Evolutionary conservation across 768 basidiomycete species (phyloP).

Genomic region (Boletus pseudo-olivaceus): DNA sequence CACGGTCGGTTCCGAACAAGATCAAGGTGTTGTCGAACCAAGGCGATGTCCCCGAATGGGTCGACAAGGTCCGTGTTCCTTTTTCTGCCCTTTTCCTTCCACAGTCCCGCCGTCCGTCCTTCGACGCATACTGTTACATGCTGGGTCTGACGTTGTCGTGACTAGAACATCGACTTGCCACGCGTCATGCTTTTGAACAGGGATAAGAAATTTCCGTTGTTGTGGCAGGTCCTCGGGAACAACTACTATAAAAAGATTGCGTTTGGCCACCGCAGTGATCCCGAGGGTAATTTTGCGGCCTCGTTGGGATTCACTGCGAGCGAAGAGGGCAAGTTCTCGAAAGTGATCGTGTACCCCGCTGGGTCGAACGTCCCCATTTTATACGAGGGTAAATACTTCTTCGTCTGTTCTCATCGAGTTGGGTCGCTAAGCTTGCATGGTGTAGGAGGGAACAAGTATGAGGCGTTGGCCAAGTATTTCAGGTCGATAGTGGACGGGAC

Average conservation of each 20-base stretch:
- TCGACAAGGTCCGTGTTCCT: conserved; percentile 55
- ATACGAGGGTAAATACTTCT: conserved; percentile 58
- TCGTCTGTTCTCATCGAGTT: neutral
- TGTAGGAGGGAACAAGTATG: conserved; percentile 67
- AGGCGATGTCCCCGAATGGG: conserved; percentile 63
- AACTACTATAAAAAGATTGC: conserved; percentile 61
- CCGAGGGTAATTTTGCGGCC: conserved; percentile 55
- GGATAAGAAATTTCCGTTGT: conserved; percentile 68
- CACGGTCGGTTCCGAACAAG: conserved; percentile 68
- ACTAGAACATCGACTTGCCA: conserved; percentile 39
- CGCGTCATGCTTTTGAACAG: conserved; percentile 72
- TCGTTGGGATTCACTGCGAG: conserved; percentile 57
- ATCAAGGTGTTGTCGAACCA: conserved; percentile 56
- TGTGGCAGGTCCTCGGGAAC: conserved; percentile 79
- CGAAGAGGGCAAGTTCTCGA: conserved; percentile 50
- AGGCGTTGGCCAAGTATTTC: conserved; percentile 71
- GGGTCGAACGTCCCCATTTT: conserved; percentile 53
- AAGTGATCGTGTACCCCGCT: conserved; percentile 67
- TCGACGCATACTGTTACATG: neutral
- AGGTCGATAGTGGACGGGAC: conserved; percentile 68
- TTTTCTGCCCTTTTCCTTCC: neutral
- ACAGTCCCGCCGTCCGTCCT: neutral
- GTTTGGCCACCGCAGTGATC: conserved; percentile 64
- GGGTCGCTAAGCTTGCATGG: neutral
- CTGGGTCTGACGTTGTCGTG: neutral